Evolutionary conservation across 1,284 basidiomycete genomes (phyloP).

Genomic region (Hemileia vastatrix): DNA sequence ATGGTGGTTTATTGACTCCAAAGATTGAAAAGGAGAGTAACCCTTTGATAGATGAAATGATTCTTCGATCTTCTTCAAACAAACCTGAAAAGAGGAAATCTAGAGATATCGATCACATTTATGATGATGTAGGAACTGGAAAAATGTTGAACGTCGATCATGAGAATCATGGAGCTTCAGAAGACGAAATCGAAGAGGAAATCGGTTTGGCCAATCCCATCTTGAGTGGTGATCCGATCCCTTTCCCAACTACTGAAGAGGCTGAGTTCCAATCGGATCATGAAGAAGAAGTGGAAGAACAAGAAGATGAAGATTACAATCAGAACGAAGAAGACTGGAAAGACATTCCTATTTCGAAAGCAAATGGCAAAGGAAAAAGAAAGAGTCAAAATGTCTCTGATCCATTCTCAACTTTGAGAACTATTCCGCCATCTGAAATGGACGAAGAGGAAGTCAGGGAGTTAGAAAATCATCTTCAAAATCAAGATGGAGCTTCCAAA

Average conservation of each 20-base stretch:
- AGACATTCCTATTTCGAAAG: neutral
- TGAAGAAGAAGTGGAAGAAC: constrained; percentile 22
- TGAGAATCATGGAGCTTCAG: neutral
- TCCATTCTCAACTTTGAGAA: neutral
- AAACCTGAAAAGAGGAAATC: neutral
- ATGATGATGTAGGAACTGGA: neutral
- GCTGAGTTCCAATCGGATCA: constrained; percentile 9
- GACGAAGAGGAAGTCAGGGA: neutral
- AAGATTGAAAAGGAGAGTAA: neutral
- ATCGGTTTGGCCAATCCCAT: neutral
- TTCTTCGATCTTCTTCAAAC: neutral
- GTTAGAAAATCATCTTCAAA: neutral
- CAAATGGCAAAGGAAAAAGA: neutral
- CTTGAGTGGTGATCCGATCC: constrained; percentile 23
- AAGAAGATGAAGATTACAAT: constrained; percentile 29
- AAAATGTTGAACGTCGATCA: neutral
- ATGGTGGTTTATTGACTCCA: neutral
- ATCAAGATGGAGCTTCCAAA: neutral
- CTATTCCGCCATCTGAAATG: neutral
- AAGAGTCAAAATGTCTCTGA: neutral
- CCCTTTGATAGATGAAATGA: neutral
- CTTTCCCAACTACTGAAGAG: constrained; percentile 23
- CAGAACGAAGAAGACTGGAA: constrained; percentile 21
- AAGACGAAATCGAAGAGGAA: neutral
- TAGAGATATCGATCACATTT: neutral